Evolutionary conservation across 1,139 yeast species (phyloP).

Genomic region (Candida glucosophila): DNA sequence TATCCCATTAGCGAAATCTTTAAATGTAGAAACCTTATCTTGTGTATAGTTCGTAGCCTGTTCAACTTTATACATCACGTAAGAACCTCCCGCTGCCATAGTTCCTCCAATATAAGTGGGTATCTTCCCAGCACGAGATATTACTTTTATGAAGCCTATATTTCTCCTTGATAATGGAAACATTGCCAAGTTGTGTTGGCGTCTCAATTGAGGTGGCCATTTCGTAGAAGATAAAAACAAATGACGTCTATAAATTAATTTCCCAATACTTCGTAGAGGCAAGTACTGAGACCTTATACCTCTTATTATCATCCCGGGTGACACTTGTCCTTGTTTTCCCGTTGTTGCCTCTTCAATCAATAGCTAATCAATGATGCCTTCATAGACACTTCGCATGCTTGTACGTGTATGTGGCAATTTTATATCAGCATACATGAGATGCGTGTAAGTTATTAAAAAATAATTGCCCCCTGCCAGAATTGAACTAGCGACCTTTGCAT

Average conservation of each 20-base stretch:
- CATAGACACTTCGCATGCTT: no score
- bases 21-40: constrained; percentile 53
- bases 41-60: constrained; percentile 70
- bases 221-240: constrained; percentile 1
- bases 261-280: no score
- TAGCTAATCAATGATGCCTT: no score
- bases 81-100: constrained; percentile 89
- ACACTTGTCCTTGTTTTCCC: no score
- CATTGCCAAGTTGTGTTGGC: constrained; percentile 1
- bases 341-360: no score
- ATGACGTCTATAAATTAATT: no score
- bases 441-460: constrained; percentile 11
- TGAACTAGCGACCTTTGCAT: constrained; percentile 94
- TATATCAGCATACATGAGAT: no score
- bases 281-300: no score
- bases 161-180: constrained; percentile 17
- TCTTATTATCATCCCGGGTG: no score
- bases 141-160: constrained; percentile 42
- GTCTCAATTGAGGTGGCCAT: constrained; percentile 1
- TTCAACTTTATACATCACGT: constrained; percentile 83
- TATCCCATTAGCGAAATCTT: constrained; percentile 46
- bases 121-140: constrained; percentile 37
- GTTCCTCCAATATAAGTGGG: constrained; percentile 89
- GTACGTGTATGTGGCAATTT: no score
- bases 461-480: constrained; percentile 80